phyloP scores from a whole-genome alignment of 768 basidiomycete genomes.

The Leucogyrophana mollusca region DNA sequence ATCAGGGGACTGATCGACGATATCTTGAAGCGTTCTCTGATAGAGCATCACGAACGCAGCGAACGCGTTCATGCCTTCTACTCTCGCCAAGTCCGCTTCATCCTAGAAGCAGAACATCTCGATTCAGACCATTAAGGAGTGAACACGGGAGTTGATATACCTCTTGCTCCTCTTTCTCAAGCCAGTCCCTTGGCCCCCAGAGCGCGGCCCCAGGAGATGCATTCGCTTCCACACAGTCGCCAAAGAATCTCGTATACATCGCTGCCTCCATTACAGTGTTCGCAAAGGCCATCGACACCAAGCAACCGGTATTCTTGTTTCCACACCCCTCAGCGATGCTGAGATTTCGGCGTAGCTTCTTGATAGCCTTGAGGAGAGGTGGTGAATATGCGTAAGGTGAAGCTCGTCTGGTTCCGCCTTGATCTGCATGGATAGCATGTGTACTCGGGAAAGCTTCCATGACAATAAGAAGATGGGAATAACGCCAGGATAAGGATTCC shows the following conservation, averaged over 20 bases:
- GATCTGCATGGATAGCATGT: constrained; percentile 29
- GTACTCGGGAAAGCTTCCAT: constrained; percentile 66
- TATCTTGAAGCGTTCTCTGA: constrained; percentile 50
- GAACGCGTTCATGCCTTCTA: constrained; percentile 68
- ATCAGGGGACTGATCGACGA: constrained; percentile 51
- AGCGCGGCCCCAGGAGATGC: constrained; percentile 37
- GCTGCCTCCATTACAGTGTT: constrained; percentile 59
- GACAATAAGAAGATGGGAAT: constrained; percentile 50
- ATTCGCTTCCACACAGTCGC: constrained; percentile 50
- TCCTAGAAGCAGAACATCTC: constrained; percentile 38
- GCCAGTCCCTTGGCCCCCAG: constrained; percentile 66
- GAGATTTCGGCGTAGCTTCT: constrained; percentile 63
- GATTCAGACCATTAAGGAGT: constrained; percentile 10
- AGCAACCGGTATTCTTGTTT: constrained; percentile 42
- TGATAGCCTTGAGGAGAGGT: constrained; percentile 67
- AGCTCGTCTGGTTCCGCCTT: constrained; percentile 6
- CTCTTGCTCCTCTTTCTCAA: constrained; percentile 55
- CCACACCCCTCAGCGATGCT: constrained; percentile 60
- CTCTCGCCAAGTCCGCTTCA: constrained; percentile 54
- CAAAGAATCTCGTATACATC: constrained; percentile 50
- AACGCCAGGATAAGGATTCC: constrained; percentile 62
- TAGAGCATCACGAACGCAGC: constrained; percentile 64
- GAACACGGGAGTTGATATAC: constrained; percentile 26
- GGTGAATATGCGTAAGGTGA: constrained; percentile 53
- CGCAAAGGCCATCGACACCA: constrained; percentile 61